These are phyloP conservation scores for Erodium maritimum DNA, from an alignment of 345 rosid genomes.

Conservation along the genomic window DNA sequence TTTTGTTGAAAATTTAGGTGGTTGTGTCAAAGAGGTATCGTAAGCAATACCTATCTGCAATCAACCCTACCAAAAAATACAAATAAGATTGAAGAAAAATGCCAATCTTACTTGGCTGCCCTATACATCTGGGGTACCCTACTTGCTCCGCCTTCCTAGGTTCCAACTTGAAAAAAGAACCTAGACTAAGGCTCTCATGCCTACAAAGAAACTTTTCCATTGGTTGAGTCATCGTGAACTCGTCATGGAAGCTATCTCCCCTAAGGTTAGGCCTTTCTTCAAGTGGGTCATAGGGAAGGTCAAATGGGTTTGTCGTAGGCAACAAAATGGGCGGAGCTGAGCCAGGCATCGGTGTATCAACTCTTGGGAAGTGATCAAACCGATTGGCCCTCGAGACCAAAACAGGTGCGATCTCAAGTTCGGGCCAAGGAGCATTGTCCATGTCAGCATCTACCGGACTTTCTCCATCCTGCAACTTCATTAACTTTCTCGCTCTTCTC, in stretches of 20 bases:
- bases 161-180: constrained; percentile 24
- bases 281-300: constrained; percentile 63
- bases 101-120: background rate
- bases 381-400: constrained; percentile 25
- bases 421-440: background rate
- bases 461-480: constrained; percentile 18
- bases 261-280: constrained; percentile 74
- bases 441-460: background rate
- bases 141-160: constrained; percentile 13
- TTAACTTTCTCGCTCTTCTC: constrained; percentile 50
- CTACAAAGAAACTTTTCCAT: constrained; percentile 53
- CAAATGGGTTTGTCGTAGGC: constrained; percentile 62
- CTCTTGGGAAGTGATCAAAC: constrained; percentile 17
- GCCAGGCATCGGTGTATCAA: constrained; percentile 40
- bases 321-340: constrained; percentile 78
- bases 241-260: constrained; percentile 50
- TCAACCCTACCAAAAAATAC: no score
- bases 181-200: constrained; percentile 59
- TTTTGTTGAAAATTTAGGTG: no score
- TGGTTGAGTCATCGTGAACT: constrained; percentile 26
- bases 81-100: background rate
- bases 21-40: no score
- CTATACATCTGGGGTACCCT: constrained; percentile 7
- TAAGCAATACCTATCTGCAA: no score
- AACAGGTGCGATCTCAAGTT: constrained; percentile 25